Evolutionary conservation across 345 rosid species (phyloP), one percentile per base, ranked within the genome.

Genomic region (Anastatica hierochuntica): DNA sequence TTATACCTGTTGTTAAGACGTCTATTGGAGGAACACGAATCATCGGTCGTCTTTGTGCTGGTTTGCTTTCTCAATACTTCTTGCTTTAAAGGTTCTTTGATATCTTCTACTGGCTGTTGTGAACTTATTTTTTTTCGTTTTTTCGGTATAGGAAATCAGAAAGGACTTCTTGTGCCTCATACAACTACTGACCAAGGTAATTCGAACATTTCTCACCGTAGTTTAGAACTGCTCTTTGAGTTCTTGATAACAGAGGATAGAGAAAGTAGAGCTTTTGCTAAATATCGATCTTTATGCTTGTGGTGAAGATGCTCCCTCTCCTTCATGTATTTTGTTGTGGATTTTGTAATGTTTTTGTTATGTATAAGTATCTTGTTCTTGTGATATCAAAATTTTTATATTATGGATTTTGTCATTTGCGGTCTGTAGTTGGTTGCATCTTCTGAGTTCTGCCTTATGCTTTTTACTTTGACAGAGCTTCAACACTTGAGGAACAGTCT

Each of bases 151-250:
- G 98, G 98, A 43, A 92, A 92, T 72, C 88, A 88, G 58, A 82
- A 88, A 10, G 98, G 95, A 35, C 95, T 88, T 73, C 95, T 92
- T 54, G 74, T 92, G 63, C 98, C 96, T 1, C 98, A 88, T 59
- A 92, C 68, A 57, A 82, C 95, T 37, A 92, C 95, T 21, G 96
- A 92, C 68, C 98, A 92, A 81, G 98, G 98, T 92, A 56, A 0
- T 6, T 6, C n/a, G n/a, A 8, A 6, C 33, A 8, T 29, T 29
- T 29, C 33, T 29, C 10, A 29, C 8, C 33, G 2, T 8, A 8
- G 6, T 29, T 29, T 6, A 29, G 33, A 29, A 29, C 33, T 29
- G 33, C 6, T 29, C n/a, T 9, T 31, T 0, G 4, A 17, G 17
- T 26, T 27, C 9, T 15, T n/a, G 12, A 47, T n/a, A 17, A n/a